phyloP scores from a whole-genome alignment of 169 alveolate genomes.

The Cyclospora cayetanensis region DNA sequence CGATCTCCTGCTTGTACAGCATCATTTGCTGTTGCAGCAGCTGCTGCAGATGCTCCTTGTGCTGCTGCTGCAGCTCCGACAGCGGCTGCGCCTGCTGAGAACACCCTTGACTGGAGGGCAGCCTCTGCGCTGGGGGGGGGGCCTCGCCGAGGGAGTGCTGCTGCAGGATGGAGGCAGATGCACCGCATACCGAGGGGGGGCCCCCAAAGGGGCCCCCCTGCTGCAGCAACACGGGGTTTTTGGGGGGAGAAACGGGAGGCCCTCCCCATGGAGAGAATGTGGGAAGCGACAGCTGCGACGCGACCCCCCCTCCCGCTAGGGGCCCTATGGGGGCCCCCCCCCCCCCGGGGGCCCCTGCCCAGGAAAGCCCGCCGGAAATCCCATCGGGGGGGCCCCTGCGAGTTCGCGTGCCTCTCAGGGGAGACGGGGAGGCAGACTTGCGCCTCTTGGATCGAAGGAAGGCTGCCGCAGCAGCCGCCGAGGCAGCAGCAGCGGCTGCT shows the following conservation, averaged over 20 bases:
- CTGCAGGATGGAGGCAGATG: too few species aligned
- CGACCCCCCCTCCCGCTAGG: neutral
- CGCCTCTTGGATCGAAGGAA: neutral
- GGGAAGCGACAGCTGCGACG: neutral
- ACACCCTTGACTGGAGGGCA: neutral
- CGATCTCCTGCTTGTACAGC: neutral
- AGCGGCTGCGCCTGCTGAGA: neutral
- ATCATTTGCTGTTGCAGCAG: neutral
- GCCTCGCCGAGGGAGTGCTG: neutral
- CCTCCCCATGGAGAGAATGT: neutral
- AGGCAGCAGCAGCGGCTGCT: neutral
- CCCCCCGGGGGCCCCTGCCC: neutral
- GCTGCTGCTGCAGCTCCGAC: neutral
- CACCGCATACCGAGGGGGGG: too few species aligned
- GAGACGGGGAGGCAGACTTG: neutral
- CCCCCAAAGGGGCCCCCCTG: too few species aligned
- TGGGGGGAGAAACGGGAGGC: neutral
- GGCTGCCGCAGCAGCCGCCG: neutral
- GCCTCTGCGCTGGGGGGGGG: neutral
- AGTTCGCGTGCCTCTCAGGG: neutral
- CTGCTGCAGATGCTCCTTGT: neutral
- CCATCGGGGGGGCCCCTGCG: neutral
- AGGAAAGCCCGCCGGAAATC: neutral
- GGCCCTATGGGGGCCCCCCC: neutral
- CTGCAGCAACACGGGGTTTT: neutral